These are phyloP conservation scores for Pichia cactophila DNA, from an alignment of 1,139 yeast genomes.

Conservation along the genomic window DNA sequence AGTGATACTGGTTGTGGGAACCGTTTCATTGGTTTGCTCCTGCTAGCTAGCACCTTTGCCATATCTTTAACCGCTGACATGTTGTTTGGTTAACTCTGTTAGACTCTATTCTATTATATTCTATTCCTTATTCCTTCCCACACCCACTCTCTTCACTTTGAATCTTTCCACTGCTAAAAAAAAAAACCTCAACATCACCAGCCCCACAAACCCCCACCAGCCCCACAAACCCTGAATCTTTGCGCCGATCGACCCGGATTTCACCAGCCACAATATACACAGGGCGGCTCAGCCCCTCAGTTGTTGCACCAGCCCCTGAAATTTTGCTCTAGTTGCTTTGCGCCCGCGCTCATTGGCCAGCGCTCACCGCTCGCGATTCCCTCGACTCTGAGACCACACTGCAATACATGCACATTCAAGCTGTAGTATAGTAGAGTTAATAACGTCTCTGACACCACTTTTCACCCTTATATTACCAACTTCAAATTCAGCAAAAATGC, in stretches of 20 bases:
- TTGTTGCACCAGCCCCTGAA: no score
- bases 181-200: no score
- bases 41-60: slow-evolving; percentile 9
- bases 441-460: no score
- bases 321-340: background rate
- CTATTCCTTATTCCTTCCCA: background rate
- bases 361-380: background rate
- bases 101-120: background rate
- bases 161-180: background rate
- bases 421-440: no score
- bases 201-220: no score
- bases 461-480: no score
- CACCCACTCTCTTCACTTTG: background rate
- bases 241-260: background rate
- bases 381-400: no score
- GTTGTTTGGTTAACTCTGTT: background rate
- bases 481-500: slow-evolving; percentile 19
- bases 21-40: slow-evolving; percentile 25
- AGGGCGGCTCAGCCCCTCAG: background rate
- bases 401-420: no score
- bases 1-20: slow-evolving; percentile 26
- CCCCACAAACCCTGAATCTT: no score
- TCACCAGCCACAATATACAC: no score
- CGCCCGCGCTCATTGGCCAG: slow-evolving; percentile 3
- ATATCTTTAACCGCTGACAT: slow-evolving; percentile 9